Base-by-base conservation (phyloP, 768 basidiomycete genomes). In the Rhodotorula babjevae region DNA sequence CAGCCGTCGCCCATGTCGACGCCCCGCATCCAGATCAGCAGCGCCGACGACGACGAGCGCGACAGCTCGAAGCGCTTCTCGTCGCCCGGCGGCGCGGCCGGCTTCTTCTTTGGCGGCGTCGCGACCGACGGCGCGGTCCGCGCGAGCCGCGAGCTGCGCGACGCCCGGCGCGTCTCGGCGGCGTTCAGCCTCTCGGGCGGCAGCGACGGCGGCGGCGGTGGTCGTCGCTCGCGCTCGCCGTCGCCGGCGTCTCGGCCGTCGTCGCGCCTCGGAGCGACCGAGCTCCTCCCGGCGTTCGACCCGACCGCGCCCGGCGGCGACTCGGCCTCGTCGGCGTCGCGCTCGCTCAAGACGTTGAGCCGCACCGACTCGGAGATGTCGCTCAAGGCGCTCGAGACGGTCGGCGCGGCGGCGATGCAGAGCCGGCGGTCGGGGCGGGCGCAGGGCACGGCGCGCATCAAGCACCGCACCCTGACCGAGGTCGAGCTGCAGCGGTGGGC, bases 1-100 rank as follows among this genome's bases (percentile, higher is more conserved):
- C 53, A 14, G 53, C 53, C 53, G n/a, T 65, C 64, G 46, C 44
- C 44, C 2, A 9, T 33, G 5, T 56, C 68, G 36, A 69, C 68
- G 50, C 65, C 73, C 21, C 50, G 61, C 42, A 74, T 75, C 63
- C 58, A 60, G 21, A 62, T 68, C 47, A 65, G 44, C 69, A 69
- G 68, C 46, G 61, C 65, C 40, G 73, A 71, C 46, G 61, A 61
- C 40, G 67, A 69, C 29, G 55, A 52, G n/a, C 61, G 83, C n/a
- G 82, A 71, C 52, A 73, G 25, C 50, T 25, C 23, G 42, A 29
- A 47, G 40, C 61, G 56, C 3, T 65, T 50, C 33, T 31, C 27
- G 36, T 47, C 63, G 42, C 42, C 44, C 47, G 18, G 53, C 50
- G 50, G 50, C 53, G 53, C 53, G 16, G 53, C 52, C n/a, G 53